phyloP scores from a whole-genome alignment of 441 rosid genomes.

The Flueggea neowawraea region DNA sequence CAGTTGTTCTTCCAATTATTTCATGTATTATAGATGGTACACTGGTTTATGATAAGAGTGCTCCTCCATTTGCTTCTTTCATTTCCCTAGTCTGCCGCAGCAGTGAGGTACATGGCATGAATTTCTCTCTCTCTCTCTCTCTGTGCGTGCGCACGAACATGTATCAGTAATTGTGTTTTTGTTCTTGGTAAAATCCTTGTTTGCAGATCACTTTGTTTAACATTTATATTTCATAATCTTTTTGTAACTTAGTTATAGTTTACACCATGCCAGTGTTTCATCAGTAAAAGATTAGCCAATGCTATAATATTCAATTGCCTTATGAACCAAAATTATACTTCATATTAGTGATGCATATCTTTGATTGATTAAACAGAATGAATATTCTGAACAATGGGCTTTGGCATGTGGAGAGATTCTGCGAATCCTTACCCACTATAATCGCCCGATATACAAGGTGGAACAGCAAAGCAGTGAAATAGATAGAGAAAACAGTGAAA shows the following conservation, averaged over 20 bases:
- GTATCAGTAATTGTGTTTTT: neutral
- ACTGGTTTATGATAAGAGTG: slow-evolving; percentile 72
- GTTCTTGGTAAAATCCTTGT: neutral
- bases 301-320: neutral
- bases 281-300: neutral
- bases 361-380: slow-evolving; percentile 53
- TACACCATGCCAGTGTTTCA: too few species aligned
- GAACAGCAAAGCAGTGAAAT: slow-evolving; percentile 61
- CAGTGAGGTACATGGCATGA: slow-evolving; percentile 55
- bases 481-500: slow-evolving; percentile 45
- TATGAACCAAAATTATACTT: neutral
- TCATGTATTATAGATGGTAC: slow-evolving; percentile 91
- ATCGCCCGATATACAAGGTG: slow-evolving; percentile 88
- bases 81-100: slow-evolving; percentile 87
- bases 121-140: neutral
- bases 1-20: slow-evolving; percentile 96
- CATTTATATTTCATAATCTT: too few species aligned
- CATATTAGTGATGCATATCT: slow-evolving; percentile 3
- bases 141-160: too few species aligned
- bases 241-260: too few species aligned
- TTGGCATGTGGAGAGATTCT: slow-evolving; percentile 97
- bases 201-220: too few species aligned
- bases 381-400: slow-evolving; percentile 99
- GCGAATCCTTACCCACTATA: slow-evolving; percentile 95
- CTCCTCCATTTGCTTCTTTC: slow-evolving; percentile 94